A percentile compares a stretch with the other conserved stretches of the same genome.
Evolutionary conservation across 805 yeast species (phyloP).

Genomic region (Yamadazyma laniorum): DNA sequence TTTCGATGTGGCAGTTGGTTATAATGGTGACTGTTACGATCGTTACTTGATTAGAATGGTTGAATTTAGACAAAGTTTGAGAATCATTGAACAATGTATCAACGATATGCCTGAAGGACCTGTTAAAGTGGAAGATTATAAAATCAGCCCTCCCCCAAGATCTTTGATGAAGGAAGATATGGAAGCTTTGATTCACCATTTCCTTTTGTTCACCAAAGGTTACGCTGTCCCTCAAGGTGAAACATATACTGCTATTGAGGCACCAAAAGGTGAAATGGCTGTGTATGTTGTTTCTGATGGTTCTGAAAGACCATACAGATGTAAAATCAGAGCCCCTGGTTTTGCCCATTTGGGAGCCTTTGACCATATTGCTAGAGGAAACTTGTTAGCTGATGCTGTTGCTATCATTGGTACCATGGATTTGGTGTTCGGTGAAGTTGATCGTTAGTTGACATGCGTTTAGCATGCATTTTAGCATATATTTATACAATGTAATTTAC

Average conservation of each 20-base stretch:
- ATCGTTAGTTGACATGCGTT: constrained; percentile 52
- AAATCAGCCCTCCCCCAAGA: constrained; percentile 81
- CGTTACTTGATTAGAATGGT: constrained; percentile 87
- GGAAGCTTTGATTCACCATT: constrained; percentile 91
- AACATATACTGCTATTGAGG: constrained; percentile 87
- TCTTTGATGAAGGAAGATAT: constrained; percentile 83
- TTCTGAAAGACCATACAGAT: constrained; percentile 84
- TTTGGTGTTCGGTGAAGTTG: constrained; percentile 91
- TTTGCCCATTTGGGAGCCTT: constrained; percentile 88
- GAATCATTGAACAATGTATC: constrained; percentile 86
- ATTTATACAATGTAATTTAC: constrained; percentile 7
- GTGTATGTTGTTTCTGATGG: constrained; percentile 89
- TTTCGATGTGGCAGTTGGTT: constrained; percentile 83
- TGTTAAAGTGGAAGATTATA: constrained; percentile 85
- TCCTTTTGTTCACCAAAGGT: constrained; percentile 84
- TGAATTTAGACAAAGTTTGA: constrained; percentile 85
- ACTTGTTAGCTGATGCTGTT: constrained; percentile 86
- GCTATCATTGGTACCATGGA: constrained; percentile 96
- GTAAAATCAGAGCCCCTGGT: constrained; percentile 94
- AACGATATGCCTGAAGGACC: constrained; percentile 93
- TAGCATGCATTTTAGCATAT: constrained; percentile 2
- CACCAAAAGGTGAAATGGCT: constrained; percentile 95
- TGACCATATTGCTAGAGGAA: constrained; percentile 83
- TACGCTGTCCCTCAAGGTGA: constrained; percentile 88
- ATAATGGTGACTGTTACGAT: constrained; percentile 88